phyloP scores from a whole-genome alignment of 2,329 filamentous ascomycete genomes.

The Talaromyces islandicus region DNA sequence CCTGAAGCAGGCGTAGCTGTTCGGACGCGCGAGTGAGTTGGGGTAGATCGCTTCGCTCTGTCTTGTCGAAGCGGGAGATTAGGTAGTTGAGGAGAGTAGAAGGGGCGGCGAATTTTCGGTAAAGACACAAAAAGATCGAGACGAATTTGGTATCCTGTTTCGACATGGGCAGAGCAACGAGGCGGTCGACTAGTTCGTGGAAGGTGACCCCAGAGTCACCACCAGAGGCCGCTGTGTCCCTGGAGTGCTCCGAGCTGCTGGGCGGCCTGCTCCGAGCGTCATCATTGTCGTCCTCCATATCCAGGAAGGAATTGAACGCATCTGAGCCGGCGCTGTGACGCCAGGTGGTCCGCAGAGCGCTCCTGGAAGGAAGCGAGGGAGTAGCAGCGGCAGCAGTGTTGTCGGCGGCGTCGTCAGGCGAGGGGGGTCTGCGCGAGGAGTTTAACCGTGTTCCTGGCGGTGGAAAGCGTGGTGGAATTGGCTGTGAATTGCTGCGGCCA shows the following conservation, averaged over 20 bases:
- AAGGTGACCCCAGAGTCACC: constrained; percentile 33
- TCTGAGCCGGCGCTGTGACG: constrained; percentile 35
- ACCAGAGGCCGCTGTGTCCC: constrained; percentile 18
- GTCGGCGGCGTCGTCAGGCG: constrained; percentile 12
- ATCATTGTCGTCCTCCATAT: constrained; percentile 39
- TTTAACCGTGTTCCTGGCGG: constrained; percentile 31
- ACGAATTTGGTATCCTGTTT: constrained; percentile 85
- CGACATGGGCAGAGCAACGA: constrained; percentile 74
- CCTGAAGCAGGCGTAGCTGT: constrained; percentile 76
- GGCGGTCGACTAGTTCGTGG: constrained; percentile 76
- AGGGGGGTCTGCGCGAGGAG: constrained; percentile 21
- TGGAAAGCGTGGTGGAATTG: constrained; percentile 43
- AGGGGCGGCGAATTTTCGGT: constrained; percentile 87
- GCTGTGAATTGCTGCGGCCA: constrained; percentile 45
- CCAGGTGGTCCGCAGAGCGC: constrained; percentile 31
- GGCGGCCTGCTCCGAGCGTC: constrained; percentile 14
- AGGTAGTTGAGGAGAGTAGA: constrained; percentile 71
- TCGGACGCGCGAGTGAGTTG: constrained; percentile 72
- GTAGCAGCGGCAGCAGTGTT: background rate
- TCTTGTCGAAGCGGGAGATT: constrained; percentile 54
- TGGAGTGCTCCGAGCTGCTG: constrained; percentile 5
- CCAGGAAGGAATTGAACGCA: constrained; percentile 36
- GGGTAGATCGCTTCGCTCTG: constrained; percentile 66
- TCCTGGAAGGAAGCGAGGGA: constrained; percentile 20
- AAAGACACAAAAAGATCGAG: constrained; percentile 83